Evolutionary conservation across 148 eudicot genomes (phyloP).

Genomic region (Beta vulgaris): DNA sequence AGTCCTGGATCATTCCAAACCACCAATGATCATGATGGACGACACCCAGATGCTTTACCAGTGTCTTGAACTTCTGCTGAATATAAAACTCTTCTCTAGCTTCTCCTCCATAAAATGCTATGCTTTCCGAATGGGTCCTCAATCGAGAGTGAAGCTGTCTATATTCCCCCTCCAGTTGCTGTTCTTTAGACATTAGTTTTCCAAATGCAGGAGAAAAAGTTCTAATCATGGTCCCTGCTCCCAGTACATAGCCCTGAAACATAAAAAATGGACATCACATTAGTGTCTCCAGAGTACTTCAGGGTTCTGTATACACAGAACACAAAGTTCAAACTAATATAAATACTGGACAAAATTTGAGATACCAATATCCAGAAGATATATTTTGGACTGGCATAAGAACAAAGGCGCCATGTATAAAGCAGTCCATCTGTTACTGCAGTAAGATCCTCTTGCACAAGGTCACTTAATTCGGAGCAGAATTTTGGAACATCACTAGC

Average conservation of each 20-base stretch:
- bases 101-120: slow-evolving; percentile 94
- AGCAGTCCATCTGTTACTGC: slow-evolving; percentile 91
- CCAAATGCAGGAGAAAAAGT: slow-evolving; percentile 97
- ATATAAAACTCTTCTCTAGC: slow-evolving; percentile 88
- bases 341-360: slow-evolving; percentile 1
- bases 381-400: slow-evolving; percentile 98
- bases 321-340: neutral
- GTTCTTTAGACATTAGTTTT: slow-evolving; percentile 85
- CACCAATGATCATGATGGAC: slow-evolving; percentile 98
- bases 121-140: slow-evolving; percentile 96
- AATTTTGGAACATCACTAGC: slow-evolving; percentile 95
- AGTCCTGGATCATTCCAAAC: slow-evolving; percentile 99
- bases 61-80: slow-evolving; percentile 74
- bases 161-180: slow-evolving; percentile 96
- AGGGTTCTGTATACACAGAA: slow-evolving; percentile 8
- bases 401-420: slow-evolving; percentile 97
- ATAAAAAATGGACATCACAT: slow-evolving; percentile 15
- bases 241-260: slow-evolving; percentile 82
- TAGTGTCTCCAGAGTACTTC: neutral
- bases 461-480: slow-evolving; percentile 92
- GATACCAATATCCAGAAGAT: slow-evolving; percentile 87
- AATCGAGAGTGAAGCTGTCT: slow-evolving; percentile 92
- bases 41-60: slow-evolving; percentile 73
- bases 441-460: slow-evolving; percentile 92
- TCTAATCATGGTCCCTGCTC: slow-evolving; percentile 87